Conservation (phyloP, 495 filamentous ascomycete genomes). For the Xylaria scruposa region DNA sequence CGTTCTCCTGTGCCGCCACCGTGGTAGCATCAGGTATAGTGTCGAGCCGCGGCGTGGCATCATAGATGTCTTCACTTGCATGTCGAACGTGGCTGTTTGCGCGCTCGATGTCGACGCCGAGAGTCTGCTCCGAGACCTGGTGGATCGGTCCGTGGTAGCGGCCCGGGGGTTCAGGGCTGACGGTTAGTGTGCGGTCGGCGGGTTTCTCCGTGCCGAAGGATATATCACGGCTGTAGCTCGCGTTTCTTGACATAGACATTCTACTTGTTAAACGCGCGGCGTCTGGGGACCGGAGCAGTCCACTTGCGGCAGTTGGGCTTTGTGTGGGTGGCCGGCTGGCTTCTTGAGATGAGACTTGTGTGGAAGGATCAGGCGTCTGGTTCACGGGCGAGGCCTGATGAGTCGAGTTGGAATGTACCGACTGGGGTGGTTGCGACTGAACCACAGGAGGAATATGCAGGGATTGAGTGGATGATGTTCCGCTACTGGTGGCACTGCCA, state of each 20-base stretch:
- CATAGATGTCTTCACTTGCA: conserved; percentile 51
- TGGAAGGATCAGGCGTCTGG: not conserved
- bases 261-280: conserved; percentile 33
- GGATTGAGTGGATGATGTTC: conserved; percentile 26
- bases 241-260: conserved; percentile 26
- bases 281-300: conserved; percentile 17
- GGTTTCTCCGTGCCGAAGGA: conserved; percentile 38
- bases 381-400: conserved; percentile 15
- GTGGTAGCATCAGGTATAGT: not conserved
- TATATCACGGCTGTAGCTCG: conserved; percentile 23
- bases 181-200: conserved; percentile 38
- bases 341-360: conserved; percentile 9
- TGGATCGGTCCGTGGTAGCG: conserved; percentile 31
- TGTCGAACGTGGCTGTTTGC: conserved; percentile 31
- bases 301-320: not conserved
- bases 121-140: conserved; percentile 34
- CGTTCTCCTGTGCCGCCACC: not conserved
- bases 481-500: conserved; percentile 2
- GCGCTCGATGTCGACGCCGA: conserved; percentile 35
- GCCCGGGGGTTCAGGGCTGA: conserved; percentile 44
- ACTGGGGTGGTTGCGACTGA: not conserved
- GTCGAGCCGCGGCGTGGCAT: conserved; percentile 48
- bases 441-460: conserved; percentile 34
- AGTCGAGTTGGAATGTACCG: conserved; percentile 5
- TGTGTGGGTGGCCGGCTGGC: not conserved